phyloP scores from a whole-genome alignment of 1,284 basidiomycete species.

The Albatrellus sp. region DNA sequence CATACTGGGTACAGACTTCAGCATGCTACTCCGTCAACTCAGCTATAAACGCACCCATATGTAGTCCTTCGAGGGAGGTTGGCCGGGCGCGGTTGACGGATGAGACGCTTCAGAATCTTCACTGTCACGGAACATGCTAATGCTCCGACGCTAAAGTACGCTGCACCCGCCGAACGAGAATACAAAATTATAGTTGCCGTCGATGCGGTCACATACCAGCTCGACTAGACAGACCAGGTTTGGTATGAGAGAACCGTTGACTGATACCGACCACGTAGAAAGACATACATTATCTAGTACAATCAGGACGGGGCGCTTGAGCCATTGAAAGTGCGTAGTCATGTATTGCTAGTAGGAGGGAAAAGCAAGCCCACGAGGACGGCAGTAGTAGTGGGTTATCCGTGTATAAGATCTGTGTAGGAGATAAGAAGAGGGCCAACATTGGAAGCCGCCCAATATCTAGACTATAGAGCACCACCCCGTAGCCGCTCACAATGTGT shows the following conservation, averaged over 20 bases:
- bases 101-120: conserved; percentile 53
- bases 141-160: conserved; percentile 59
- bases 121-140: conserved; percentile 49
- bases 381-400: too few relatives aligned
- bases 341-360: neutral
- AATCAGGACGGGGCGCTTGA: neutral
- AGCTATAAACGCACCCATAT: conserved; percentile 41
- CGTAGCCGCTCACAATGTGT: too few relatives aligned
- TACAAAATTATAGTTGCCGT: conserved; percentile 49
- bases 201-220: conserved; percentile 37
- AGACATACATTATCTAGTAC: conserved; percentile 7
- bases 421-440: neutral
- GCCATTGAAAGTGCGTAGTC: neutral
- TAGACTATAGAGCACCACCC: too few relatives aligned
- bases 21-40: neutral
- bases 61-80: conserved; percentile 26
- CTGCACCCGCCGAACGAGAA: conserved; percentile 56
- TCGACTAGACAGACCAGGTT: conserved; percentile 16
- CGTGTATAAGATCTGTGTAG: too few relatives aligned
- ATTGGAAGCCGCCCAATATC: neutral
- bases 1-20: conserved; percentile 42
- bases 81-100: conserved; percentile 65
- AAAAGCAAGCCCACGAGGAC: neutral
- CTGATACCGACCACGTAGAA: conserved; percentile 1
- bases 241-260: too few relatives aligned